phyloP scores from a whole-genome alignment of 805 yeast species.

The Wickerhamomyces tratensis region DNA sequence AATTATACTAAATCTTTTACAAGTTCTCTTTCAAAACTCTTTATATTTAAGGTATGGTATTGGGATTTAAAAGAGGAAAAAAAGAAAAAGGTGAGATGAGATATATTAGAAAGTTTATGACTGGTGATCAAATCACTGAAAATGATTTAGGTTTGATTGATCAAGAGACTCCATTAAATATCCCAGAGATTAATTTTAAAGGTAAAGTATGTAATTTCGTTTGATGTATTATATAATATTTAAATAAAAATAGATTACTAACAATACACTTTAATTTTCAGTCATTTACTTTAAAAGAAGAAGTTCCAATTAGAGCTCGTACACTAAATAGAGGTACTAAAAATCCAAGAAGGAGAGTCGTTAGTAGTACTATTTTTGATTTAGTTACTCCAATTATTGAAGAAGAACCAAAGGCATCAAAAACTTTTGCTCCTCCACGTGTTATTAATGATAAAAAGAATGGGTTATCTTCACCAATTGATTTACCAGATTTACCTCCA shows the following conservation, averaged over 20 bases:
- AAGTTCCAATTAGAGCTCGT: conserved; percentile 14
- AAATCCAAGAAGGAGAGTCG: conserved; percentile 6
- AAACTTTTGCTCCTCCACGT: background rate
- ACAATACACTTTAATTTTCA: background rate
- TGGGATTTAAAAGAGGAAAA: too few species aligned
- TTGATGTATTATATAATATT: background rate
- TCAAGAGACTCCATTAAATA: conserved; percentile 1
- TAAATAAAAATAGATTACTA: too few species aligned
- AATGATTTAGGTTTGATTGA: background rate
- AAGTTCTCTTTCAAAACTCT: too few species aligned
- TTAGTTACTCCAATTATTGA: conserved; percentile 3
- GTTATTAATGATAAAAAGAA: too few species aligned
- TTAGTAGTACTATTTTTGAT: conserved; percentile 13
- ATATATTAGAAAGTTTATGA: conserved; percentile 10
- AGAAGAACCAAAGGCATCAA: background rate
- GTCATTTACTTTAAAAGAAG: conserved; percentile 1
- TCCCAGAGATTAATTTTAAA: conserved; percentile 1
- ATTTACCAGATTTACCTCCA: too few species aligned
- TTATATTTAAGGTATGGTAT: too few species aligned
- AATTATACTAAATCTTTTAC: too few species aligned
- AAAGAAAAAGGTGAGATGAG: conserved; percentile 4
- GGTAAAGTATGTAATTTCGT: background rate
- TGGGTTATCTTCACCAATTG: too few species aligned
- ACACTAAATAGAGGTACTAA: conserved; percentile 8
- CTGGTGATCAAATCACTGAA: conserved; percentile 11